Conservation (phyloP, 2,329 filamentous ascomycete genomes). For the Aspergillus tamarii region DNA sequence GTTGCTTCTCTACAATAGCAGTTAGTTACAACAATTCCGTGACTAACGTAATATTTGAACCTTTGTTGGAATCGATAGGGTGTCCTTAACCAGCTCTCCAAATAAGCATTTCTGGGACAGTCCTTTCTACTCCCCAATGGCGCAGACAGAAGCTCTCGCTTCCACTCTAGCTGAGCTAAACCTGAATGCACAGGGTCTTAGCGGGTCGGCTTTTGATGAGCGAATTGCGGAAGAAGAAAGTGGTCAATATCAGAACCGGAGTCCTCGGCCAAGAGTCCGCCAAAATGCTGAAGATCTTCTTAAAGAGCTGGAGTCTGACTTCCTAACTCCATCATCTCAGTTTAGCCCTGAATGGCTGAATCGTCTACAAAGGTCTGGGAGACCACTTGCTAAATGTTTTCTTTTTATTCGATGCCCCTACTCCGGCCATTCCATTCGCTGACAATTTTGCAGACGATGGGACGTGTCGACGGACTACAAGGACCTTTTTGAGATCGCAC, state of each 20-base stretch:
- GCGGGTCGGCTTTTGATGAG: slow-evolving; percentile 31
- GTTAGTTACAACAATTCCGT: not conserved
- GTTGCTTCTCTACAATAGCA: not conserved
- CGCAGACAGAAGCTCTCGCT: slow-evolving; percentile 29
- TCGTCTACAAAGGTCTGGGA: slow-evolving; percentile 72
- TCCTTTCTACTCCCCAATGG: not conserved
- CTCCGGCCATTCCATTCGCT: not conserved
- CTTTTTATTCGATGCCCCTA: not conserved
- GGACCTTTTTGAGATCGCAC: slow-evolving; percentile 83
- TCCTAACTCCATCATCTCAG: slow-evolving; percentile 74
- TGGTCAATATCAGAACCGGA: slow-evolving; percentile 37
- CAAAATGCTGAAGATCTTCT: slow-evolving; percentile 65
- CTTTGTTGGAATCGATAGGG: not conserved
- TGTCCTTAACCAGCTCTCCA: not conserved
- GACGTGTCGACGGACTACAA: slow-evolving; percentile 77
- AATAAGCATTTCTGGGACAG: not conserved
- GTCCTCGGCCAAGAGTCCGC: slow-evolving; percentile 47
- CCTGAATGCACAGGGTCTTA: slow-evolving; percentile 28
- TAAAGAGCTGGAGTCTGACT: slow-evolving; percentile 71
- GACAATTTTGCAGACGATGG: slow-evolving; percentile 62
- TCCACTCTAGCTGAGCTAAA: slow-evolving; percentile 33
- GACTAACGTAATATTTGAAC: not conserved
- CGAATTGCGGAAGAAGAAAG: slow-evolving; percentile 35
- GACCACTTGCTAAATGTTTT: slow-evolving; percentile 6
- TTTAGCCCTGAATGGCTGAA: slow-evolving; percentile 90